phyloP scores from a whole-genome alignment of 805 yeast species.

The Candida endomychidarum region DNA sequence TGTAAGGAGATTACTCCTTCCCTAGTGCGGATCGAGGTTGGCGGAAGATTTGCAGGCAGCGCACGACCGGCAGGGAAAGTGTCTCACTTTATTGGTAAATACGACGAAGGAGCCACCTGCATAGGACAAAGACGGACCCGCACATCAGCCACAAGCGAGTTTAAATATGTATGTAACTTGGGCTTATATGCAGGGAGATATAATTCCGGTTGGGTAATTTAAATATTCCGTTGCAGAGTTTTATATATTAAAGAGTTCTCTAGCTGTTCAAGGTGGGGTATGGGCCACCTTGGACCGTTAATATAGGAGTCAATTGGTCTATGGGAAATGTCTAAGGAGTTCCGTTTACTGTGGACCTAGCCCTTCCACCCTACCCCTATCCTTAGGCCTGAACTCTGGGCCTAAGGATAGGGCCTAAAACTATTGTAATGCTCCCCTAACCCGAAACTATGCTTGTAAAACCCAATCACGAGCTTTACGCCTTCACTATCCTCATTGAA shows the following conservation, averaged over 20 bases:
- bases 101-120: slow-evolving; percentile 4
- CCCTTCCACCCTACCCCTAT: too few species aligned
- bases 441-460: slow-evolving; percentile 81
- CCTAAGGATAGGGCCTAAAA: neutral
- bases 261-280: too few species aligned
- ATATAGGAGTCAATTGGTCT: too few species aligned
- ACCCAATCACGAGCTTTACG: slow-evolving; percentile 68
- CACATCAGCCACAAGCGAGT: slow-evolving; percentile 2
- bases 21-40: neutral
- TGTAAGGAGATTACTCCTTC: too few species aligned
- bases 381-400: neutral
- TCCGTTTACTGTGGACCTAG: too few species aligned
- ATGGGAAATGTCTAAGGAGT: too few species aligned
- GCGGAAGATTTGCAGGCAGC: neutral
- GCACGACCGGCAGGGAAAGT: neutral
- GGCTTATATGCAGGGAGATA: neutral
- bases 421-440: slow-evolving; percentile 96
- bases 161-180: neutral
- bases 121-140: neutral
- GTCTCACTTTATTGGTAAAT: neutral
- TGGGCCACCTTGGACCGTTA: too few species aligned
- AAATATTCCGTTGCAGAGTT: too few species aligned
- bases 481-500: slow-evolving; percentile 57
- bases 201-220: too few species aligned
- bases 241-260: too few species aligned